Percentiles rank a stretch among this genome's conserved stretches.
Conservation (phyloP, 768 basidiomycete genomes). For the Mycena haematopus region DNA sequence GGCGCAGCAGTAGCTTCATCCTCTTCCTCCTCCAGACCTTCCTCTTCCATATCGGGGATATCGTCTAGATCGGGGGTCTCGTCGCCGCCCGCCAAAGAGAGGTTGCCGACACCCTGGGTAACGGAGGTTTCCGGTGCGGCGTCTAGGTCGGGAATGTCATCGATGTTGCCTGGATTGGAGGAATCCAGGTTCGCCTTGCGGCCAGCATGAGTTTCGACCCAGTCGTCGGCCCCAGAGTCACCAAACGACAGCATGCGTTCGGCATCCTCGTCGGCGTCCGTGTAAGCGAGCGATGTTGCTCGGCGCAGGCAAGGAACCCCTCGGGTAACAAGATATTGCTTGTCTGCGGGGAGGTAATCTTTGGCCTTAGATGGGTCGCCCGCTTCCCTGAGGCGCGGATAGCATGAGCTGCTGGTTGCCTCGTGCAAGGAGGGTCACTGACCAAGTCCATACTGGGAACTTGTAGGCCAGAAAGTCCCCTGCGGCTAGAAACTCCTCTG, state of each 20-base stretch:
- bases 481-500: slow-evolving; percentile 97
- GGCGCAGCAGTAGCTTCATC: slow-evolving; percentile 85
- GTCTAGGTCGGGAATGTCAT: slow-evolving; percentile 89
- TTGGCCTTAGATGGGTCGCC: slow-evolving; percentile 86
- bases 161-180: slow-evolving; percentile 69
- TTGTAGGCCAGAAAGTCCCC: slow-evolving; percentile 98
- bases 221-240: slow-evolving; percentile 82
- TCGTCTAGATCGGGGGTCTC: slow-evolving; percentile 92
- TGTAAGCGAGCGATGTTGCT: slow-evolving; percentile 91
- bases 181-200: slow-evolving; percentile 61
- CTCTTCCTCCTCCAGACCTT: slow-evolving; percentile 78
- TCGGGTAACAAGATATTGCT: slow-evolving; percentile 94
- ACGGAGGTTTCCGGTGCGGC: slow-evolving; percentile 45
- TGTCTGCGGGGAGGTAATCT: slow-evolving; percentile 93
- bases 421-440: slow-evolving; percentile 36
- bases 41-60: slow-evolving; percentile 99
- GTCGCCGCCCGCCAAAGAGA: slow-evolving; percentile 49
- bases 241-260: slow-evolving; percentile 90
- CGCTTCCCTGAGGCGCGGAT: slow-evolving; percentile 73
- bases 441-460: slow-evolving; percentile 99
- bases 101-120: slow-evolving; percentile 48
- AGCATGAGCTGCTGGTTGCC: slow-evolving; percentile 17
- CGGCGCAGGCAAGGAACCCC: slow-evolving; percentile 97
- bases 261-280: slow-evolving; percentile 95
- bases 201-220: slow-evolving; percentile 98